These are phyloP conservation scores for Starmera quercuum DNA, from an alignment of 805 yeast genomes.

Conservation along the genomic window DNA sequence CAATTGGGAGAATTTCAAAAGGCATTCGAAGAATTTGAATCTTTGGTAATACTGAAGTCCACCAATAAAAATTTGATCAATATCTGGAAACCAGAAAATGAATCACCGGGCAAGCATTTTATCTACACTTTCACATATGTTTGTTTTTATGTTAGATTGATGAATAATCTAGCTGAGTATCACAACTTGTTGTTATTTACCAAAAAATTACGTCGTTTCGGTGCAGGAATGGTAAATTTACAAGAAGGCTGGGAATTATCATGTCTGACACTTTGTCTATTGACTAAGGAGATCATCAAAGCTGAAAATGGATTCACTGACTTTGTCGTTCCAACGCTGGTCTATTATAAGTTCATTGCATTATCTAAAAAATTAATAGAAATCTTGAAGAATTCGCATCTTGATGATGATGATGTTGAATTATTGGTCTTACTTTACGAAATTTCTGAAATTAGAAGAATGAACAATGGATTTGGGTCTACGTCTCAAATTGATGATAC, in stretches of 20 bases:
- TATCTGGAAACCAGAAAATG: slow-evolving; percentile 91
- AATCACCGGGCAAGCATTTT: slow-evolving; percentile 90
- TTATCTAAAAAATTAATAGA: slow-evolving; percentile 26
- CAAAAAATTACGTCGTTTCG: slow-evolving; percentile 70
- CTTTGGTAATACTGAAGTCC: slow-evolving; percentile 57
- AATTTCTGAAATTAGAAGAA: slow-evolving; percentile 52
- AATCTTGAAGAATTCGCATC: slow-evolving; percentile 20
- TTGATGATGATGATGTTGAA: slow-evolving; percentile 30
- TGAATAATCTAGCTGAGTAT: slow-evolving; percentile 47
- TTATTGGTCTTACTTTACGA: slow-evolving; percentile 40
- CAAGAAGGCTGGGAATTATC: slow-evolving; percentile 60
- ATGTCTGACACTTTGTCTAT: slow-evolving; percentile 42
- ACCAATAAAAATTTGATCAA: slow-evolving; percentile 65
- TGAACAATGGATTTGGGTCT: slow-evolving; percentile 78
- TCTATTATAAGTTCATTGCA: slow-evolving; percentile 34
- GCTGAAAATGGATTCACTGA: slow-evolving; percentile 46
- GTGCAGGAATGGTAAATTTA: slow-evolving; percentile 66
- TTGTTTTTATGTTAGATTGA: slow-evolving; percentile 48
- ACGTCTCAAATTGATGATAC: slow-evolving; percentile 72
- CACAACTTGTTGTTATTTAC: slow-evolving; percentile 51
- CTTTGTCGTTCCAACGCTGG: slow-evolving; percentile 34
- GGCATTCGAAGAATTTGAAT: slow-evolving; percentile 60
- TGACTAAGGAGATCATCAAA: slow-evolving; percentile 37
- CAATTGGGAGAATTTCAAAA: slow-evolving; percentile 40
- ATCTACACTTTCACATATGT: slow-evolving; percentile 68